phyloP scores from a whole-genome alignment of 768 basidiomycete genomes.

The Termitomyces sp. region DNA sequence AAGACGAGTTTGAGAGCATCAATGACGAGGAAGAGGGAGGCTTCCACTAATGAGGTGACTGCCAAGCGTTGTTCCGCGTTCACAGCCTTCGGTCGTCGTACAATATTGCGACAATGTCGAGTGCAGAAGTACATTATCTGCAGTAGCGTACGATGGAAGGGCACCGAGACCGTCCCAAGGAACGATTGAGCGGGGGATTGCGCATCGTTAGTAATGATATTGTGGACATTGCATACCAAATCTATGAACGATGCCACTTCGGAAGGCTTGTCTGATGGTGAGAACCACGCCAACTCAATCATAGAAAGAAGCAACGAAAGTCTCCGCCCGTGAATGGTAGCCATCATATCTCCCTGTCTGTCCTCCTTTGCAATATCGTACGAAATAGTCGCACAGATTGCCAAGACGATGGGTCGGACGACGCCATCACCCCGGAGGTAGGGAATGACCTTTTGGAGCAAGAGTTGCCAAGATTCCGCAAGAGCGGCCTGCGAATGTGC shows the following conservation, averaged over 20 bases:
- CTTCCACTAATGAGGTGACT: constrained; percentile 56
- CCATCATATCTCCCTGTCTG: constrained; percentile 80
- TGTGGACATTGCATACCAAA: constrained; percentile 54
- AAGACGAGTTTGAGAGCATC: constrained; percentile 64
- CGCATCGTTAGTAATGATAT: constrained; percentile 64
- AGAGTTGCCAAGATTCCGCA: constrained; percentile 71
- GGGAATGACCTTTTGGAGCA: constrained; percentile 59
- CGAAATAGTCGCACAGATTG: constrained; percentile 59
- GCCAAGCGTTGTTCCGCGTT: constrained; percentile 58
- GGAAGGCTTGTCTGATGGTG: constrained; percentile 42
- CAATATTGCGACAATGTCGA: constrained; percentile 51
- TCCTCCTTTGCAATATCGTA: constrained; percentile 60
- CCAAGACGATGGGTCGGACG: constrained; percentile 50
- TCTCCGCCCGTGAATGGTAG: constrained; percentile 70
- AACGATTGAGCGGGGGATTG: constrained; percentile 74
- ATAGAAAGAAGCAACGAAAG: constrained; percentile 69
- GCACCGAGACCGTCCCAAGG: constrained; percentile 52
- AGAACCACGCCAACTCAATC: constrained; percentile 79
- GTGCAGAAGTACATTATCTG: constrained; percentile 78
- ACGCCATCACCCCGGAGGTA: constrained; percentile 58
- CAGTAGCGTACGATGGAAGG: constrained; percentile 77
- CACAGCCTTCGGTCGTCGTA: constrained; percentile 41
- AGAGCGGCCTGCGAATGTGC: constrained; percentile 72
- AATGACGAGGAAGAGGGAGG: constrained; percentile 58
- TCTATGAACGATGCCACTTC: constrained; percentile 58